phyloP scores from a whole-genome alignment of 2,329 filamentous ascomycete species.

The Aspergillus sp. region DNA sequence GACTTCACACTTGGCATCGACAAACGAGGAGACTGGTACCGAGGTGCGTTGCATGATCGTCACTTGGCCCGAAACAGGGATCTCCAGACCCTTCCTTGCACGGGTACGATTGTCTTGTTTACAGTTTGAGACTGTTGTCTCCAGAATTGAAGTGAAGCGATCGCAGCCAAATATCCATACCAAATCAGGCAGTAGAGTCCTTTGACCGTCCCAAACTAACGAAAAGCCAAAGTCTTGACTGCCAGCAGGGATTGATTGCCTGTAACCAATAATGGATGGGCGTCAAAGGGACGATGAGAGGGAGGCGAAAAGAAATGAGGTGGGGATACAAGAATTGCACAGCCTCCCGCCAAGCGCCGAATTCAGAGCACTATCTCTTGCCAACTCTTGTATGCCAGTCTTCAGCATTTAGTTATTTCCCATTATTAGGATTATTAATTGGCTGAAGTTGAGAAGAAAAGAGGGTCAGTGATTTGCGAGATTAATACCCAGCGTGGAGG shows the following conservation, averaged over 20 bases:
- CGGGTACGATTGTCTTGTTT: too few species aligned
- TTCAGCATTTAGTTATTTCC: neutral
- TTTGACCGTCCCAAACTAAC: neutral
- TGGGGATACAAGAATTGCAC: neutral
- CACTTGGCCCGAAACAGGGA: neutral
- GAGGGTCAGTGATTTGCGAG: neutral
- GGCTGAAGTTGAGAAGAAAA: neutral
- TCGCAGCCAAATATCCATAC: neutral
- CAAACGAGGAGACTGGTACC: neutral
- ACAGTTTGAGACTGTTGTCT: too few species aligned
- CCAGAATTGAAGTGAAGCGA: neutral
- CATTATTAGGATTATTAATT: neutral
- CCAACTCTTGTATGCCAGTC: neutral
- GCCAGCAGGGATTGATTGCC: neutral
- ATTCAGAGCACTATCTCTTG: neutral
- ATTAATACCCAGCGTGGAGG: neutral
- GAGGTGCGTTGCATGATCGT: neutral
- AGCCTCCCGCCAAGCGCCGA: conserved; percentile 4
- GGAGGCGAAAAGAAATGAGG: neutral
- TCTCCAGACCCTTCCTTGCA: neutral
- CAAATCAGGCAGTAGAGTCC: neutral
- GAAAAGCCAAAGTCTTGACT: neutral
- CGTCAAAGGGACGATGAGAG: neutral
- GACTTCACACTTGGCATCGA: neutral
- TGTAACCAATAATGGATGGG: neutral